A percentile compares a stretch with the other conserved stretches of the same genome.
phyloP scores from a whole-genome alignment of 225 moss, liverwort and hornwort species.

The Thuidium tamariscinum region DNA sequence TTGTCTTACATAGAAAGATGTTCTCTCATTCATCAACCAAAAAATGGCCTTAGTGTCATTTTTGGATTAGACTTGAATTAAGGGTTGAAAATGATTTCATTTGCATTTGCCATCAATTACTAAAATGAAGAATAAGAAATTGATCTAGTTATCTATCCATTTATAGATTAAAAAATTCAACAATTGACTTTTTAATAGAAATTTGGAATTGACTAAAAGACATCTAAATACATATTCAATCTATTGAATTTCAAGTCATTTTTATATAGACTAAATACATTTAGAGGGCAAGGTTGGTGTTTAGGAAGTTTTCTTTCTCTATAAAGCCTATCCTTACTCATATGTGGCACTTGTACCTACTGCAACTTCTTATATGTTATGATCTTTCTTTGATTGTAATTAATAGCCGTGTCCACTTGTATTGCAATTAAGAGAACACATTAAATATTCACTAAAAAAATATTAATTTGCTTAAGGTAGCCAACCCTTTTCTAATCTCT shows the following conservation, averaged over 20 bases:
- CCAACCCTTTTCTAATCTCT: too few relatives aligned
- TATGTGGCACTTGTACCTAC: neutral
- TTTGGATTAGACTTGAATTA: too few relatives aligned
- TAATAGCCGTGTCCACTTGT: neutral
- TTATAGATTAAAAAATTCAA: neutral
- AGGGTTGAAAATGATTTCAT: neutral
- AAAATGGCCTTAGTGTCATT: too few relatives aligned
- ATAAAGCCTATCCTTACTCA: neutral
- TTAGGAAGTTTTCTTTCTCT: neutral
- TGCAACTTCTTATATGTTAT: neutral
- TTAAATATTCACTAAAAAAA: neutral
- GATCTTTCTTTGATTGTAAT: neutral
- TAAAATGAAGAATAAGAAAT: neutral
- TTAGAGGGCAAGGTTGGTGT: neutral
- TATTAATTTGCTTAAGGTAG: neutral
- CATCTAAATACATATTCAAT: neutral
- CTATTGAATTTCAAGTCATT: neutral
- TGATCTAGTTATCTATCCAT: neutral
- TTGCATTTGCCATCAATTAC: neutral
- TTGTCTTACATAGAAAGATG: too few relatives aligned
- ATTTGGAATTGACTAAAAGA: neutral
- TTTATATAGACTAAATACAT: neutral
- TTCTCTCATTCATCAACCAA: too few relatives aligned
- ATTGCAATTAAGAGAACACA: neutral
- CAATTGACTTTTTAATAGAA: neutral